Percentiles rank a stretch among this genome's conserved stretches.
phyloP scores from a whole-genome alignment of 1,284 basidiomycete genomes.

The Cerioporus squamosus region DNA sequence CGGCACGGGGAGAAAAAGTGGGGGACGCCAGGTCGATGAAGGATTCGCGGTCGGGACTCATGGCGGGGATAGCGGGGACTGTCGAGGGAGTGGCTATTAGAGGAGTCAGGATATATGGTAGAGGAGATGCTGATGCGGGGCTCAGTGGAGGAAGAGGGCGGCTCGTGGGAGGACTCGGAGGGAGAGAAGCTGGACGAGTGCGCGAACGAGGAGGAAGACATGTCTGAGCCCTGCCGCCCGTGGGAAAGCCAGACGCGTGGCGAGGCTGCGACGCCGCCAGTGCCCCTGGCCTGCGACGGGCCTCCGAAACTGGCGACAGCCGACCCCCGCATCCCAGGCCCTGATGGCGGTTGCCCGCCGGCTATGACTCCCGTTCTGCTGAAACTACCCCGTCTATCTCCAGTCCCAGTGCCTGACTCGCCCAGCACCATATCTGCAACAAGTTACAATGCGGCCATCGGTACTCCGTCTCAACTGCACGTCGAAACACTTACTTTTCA shows the following conservation, averaged over 20 bases:
- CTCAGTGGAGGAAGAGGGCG: slow-evolving; percentile 42
- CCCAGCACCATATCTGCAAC: slow-evolving; percentile 3
- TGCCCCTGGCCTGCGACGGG: background rate
- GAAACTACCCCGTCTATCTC: background rate
- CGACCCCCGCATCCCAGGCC: slow-evolving; percentile 1
- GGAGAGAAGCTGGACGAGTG: slow-evolving; percentile 10
- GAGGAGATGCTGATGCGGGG: slow-evolving; percentile 49
- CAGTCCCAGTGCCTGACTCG: no score
- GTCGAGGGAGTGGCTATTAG: slow-evolving; percentile 30
- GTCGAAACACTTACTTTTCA: slow-evolving; percentile 11
- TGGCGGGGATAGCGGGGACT: slow-evolving; percentile 27
- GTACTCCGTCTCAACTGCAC: background rate
- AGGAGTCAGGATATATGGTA: slow-evolving; percentile 41
- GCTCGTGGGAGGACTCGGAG: slow-evolving; percentile 37
- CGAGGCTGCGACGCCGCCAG: slow-evolving; percentile 6
- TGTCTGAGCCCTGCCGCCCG: slow-evolving; percentile 27
- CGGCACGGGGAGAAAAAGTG: slow-evolving; percentile 28
- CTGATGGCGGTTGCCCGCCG: slow-evolving; percentile 2
- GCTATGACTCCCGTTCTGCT: background rate
- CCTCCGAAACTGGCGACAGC: background rate
- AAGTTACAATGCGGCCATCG: background rate
- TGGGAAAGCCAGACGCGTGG: slow-evolving; percentile 30
- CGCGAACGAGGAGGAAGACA: slow-evolving; percentile 21
- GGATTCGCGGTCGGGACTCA: slow-evolving; percentile 45
- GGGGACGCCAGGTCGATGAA: slow-evolving; percentile 63